A percentile compares a stretch with the other conserved stretches of the same genome.
Evolutionary conservation across 768 basidiomycete genomes (phyloP).

Genomic region (Boletus rubroflammeus): DNA sequence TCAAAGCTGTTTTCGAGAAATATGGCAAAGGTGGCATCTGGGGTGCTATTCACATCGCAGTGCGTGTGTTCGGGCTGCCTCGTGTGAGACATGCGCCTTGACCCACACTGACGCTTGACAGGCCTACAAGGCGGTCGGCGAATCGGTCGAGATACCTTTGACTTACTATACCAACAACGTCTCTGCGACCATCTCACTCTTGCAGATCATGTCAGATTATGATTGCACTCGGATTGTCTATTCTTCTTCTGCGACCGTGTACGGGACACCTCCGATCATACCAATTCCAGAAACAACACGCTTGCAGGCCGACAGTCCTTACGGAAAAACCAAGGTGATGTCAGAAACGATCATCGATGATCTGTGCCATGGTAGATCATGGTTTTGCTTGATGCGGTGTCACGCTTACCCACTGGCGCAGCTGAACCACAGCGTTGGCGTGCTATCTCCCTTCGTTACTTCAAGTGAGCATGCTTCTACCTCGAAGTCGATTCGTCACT

Average conservation of each 20-base stretch:
- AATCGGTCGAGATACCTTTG: conserved; percentile 89
- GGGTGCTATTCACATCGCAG: conserved; percentile 95
- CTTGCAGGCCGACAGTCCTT: conserved; percentile 85
- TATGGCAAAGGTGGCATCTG: conserved; percentile 91
- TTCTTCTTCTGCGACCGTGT: conserved; percentile 97
- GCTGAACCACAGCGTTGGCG: conserved; percentile 72
- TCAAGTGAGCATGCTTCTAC: conserved; percentile 67
- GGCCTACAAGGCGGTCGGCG: conserved; percentile 98
- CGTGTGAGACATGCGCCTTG: not conserved
- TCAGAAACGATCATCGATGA: conserved; percentile 87
- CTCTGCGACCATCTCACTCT: conserved; percentile 75
- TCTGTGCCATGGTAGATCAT: conserved; percentile 64
- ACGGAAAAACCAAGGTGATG: conserved; percentile 97
- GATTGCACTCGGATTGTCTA: conserved; percentile 88
- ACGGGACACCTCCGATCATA: conserved; percentile 87
- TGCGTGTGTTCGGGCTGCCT: conserved; percentile 44
- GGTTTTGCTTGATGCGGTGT: not conserved
- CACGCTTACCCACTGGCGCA: conserved; percentile 28
- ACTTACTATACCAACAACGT: conserved; percentile 96
- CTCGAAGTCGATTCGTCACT: not conserved
- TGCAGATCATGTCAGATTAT: conserved; percentile 83
- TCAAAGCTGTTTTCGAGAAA: conserved; percentile 75
- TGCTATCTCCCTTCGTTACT: conserved; percentile 88
- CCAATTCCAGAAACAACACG: conserved; percentile 93
- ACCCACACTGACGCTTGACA: conserved; percentile 27